Evolutionary conservation across 2,329 filamentous ascomycete genomes (phyloP), one percentile per base, ranked within the genome.

Genomic region (Xylariomycetidae sp.): DNA sequence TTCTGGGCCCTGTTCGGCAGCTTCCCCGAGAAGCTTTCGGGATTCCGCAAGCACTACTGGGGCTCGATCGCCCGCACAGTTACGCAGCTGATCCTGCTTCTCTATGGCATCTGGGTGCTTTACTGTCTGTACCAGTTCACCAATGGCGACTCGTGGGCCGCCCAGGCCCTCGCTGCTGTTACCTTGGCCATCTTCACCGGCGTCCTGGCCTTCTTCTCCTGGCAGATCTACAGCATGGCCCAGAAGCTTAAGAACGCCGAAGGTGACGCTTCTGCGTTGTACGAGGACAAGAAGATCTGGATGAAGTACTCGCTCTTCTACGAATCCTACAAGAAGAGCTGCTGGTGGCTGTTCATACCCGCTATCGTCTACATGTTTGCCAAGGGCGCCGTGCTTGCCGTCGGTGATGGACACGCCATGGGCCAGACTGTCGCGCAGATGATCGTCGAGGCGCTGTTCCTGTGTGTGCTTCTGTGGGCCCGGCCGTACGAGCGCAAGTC

Each of bases 51-150:
- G 64, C 85, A 94, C 59, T 96, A 96, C 68, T 96, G 92, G 92
- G 84, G 85, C 46, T 79, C 88, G 35, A 82, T 98, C 57, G 85
- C 82, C 28, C 85, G 90, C 40, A 83, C 88, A 12, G 84, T 96
- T 52, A 94, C 88, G 26, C 85, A 85, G 46, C 71, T 98, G 59
- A 88, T 98, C 48, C 72, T 96, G 40, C 67, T 96, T 13, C 75
- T 96, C 3, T 98, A 96, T 61, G 87, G 92, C 41, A 76, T 95
- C 40, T 96, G 92, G 92, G 86, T 88, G 1, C 67, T 96, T 26
- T 96, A 95, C 63, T 96, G 90, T 58, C 76, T 98, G 42, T 96
- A 90, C 60, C 92, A 98, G 56, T 95, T 96, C 61, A 92, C 83
- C 1, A 75, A 81, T 25, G 89, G 90, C 38, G 92, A 96, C 60